Conservation (phyloP, 305 asterid genomes). For the Withania somnifera region DNA sequence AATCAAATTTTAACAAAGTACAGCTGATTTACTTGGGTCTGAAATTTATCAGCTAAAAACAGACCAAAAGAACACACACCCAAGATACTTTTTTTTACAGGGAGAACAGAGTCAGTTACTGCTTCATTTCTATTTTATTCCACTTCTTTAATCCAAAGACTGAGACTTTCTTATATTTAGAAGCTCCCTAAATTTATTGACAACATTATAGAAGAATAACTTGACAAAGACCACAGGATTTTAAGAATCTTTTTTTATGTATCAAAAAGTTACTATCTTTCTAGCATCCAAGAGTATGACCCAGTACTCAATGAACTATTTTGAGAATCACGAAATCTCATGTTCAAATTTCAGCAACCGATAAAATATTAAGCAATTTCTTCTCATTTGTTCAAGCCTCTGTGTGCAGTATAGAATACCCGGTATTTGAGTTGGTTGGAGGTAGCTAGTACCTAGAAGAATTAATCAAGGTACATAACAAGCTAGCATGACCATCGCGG, state of each 20-base stretch:
- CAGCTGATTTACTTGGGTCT: background rate
- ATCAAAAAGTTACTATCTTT: background rate
- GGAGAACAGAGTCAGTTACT: background rate
- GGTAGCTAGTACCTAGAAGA: too few species aligned
- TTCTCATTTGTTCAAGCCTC: too few species aligned
- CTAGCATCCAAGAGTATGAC: too few species aligned
- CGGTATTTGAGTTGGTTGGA: too few species aligned
- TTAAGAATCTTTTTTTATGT: background rate
- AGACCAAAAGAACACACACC: background rate
- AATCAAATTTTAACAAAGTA: background rate
- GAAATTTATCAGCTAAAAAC: background rate
- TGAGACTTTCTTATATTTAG: background rate
- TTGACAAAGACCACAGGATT: background rate
- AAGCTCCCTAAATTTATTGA: background rate
- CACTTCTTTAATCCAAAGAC: background rate
- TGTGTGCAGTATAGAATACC: too few species aligned
- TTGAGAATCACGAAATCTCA: too few species aligned
- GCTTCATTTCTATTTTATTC: background rate
- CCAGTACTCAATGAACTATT: too few species aligned
- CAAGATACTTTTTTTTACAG: background rate
- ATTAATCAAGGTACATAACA: too few species aligned
- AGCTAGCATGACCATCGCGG: too few species aligned
- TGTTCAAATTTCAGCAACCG: too few species aligned
- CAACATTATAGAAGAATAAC: background rate
- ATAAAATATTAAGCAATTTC: too few species aligned